Percentiles rank a stretch among this genome's conserved stretches.
phyloP scores from a whole-genome alignment of 768 basidiomycete species.

The Auricularia sp. region DNA sequence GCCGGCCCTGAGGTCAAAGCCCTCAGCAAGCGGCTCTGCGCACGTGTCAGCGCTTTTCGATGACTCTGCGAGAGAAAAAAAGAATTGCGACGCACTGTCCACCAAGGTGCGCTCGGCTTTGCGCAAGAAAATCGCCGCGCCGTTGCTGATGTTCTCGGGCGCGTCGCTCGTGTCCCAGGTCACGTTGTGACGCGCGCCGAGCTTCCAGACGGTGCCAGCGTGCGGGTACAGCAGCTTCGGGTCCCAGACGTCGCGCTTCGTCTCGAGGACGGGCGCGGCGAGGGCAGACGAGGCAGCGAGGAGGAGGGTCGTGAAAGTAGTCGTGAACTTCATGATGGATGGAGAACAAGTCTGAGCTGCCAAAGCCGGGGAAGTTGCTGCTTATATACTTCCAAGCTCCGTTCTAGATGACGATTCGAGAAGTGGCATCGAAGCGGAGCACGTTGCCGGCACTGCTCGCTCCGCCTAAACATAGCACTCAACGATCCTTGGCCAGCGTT shows the following conservation, averaged over 20 bases:
- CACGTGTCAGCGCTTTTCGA: neutral
- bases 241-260: constrained; percentile 15
- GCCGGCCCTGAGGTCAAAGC: neutral
- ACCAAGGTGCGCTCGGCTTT: neutral
- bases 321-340: constrained; percentile 1
- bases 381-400: too few relatives aligned
- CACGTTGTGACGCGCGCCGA: constrained; percentile 15
- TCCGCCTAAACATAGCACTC: too few relatives aligned
- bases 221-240: constrained; percentile 20
- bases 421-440: too few relatives aligned
- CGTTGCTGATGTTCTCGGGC: constrained; percentile 17
- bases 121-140: neutral
- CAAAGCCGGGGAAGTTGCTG: too few relatives aligned
- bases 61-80: neutral
- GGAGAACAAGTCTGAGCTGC: too few relatives aligned
- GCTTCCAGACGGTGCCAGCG: constrained; percentile 14
- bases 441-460: too few relatives aligned
- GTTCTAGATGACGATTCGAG: too few relatives aligned
- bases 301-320: neutral
- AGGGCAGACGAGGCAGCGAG: neutral
- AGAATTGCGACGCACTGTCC: neutral
- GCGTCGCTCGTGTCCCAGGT: constrained; percentile 12
- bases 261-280: neutral
- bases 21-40: neutral
- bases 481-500: too few relatives aligned